Percentiles rank a stretch among this genome's conserved stretches.
Evolutionary conservation across 2,329 filamentous ascomycete genomes (phyloP).

Genomic region (Venturia asperata): DNA sequence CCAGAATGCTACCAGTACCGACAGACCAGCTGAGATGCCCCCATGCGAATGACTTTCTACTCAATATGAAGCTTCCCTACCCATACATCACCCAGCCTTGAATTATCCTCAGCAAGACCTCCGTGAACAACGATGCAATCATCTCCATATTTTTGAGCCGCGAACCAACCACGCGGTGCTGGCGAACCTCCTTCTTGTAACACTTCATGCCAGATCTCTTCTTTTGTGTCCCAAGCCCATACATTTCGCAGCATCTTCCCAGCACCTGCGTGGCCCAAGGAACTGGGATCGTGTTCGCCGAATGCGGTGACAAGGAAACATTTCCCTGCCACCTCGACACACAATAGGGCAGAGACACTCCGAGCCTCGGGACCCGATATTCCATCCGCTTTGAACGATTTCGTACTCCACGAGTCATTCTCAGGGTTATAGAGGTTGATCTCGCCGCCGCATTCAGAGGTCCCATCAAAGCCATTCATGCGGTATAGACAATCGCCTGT

Average conservation of each 20-base stretch:
- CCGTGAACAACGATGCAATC: constrained; percentile 41
- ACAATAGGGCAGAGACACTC: constrained; percentile 44
- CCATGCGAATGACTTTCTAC: neutral
- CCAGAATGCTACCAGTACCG: no score
- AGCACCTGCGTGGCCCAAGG: constrained; percentile 47
- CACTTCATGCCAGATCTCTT: constrained; percentile 32
- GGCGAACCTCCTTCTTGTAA: constrained; percentile 28
- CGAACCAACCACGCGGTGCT: constrained; percentile 47
- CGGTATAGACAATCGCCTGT: constrained; percentile 25
- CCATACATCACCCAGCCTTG: constrained; percentile 47
- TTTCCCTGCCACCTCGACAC: constrained; percentile 33
- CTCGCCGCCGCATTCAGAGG: constrained; percentile 60
- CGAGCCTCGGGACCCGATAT: constrained; percentile 40
- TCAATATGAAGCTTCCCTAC: constrained; percentile 2
- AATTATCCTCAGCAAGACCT: constrained; percentile 47
- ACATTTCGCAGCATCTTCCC: constrained; percentile 50
- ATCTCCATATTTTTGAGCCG: constrained; percentile 39
- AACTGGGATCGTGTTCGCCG: constrained; percentile 48
- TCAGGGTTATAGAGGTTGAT: constrained; percentile 54
- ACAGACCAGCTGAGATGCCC: no score
- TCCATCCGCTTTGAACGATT: constrained; percentile 34
- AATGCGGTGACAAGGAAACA: constrained; percentile 44
- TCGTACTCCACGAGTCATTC: constrained; percentile 36
- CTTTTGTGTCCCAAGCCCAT: constrained; percentile 41
- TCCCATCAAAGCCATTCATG: constrained; percentile 42